A percentile compares a stretch with the other conserved stretches of the same genome.
phyloP scores from a whole-genome alignment of 805 yeast species.

The Kuraishia molischiana region DNA sequence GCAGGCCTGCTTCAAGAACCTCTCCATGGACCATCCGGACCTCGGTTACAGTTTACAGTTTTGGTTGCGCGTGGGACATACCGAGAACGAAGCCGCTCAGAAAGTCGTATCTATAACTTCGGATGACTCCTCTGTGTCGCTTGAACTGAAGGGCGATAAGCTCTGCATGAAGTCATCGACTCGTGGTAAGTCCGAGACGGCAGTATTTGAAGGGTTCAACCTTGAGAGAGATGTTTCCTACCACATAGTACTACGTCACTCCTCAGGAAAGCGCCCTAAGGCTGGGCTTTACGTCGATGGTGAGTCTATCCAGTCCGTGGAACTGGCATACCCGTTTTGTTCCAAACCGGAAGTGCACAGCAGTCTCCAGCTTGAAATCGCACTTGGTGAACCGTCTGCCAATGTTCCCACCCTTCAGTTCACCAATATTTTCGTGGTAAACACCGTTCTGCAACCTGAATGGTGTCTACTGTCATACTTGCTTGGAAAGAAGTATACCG shows the following conservation, averaged over 20 bases:
- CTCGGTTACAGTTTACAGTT: constrained; percentile 8
- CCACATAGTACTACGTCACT: constrained; percentile 17
- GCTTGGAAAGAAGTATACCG: constrained; percentile 42
- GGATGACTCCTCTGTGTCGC: not conserved
- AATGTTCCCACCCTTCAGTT: constrained; percentile 12
- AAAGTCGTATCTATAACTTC: too few relatives aligned
- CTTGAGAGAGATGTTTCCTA: constrained; percentile 15
- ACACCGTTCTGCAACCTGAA: constrained; percentile 20
- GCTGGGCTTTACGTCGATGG: constrained; percentile 41
- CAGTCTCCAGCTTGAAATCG: constrained; percentile 6
- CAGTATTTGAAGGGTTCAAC: constrained; percentile 15
- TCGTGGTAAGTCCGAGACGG: constrained; percentile 1
- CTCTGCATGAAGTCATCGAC: not conserved
- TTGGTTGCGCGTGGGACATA: not conserved
- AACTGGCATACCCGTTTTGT: constrained; percentile 7
- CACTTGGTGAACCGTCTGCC: constrained; percentile 28
- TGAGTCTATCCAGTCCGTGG: constrained; percentile 25
- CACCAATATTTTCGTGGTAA: constrained; percentile 27
- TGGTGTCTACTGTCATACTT: constrained; percentile 42
- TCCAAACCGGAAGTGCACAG: constrained; percentile 2
- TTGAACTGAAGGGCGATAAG: not conserved
- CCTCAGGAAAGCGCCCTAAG: constrained; percentile 14
- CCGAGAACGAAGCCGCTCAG: too few relatives aligned
- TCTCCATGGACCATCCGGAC: constrained; percentile 29
- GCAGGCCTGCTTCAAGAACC: constrained; percentile 22